Base-by-base conservation (phyloP, 805 yeast species). In the Aciculoconidium aculeatum region DNA sequence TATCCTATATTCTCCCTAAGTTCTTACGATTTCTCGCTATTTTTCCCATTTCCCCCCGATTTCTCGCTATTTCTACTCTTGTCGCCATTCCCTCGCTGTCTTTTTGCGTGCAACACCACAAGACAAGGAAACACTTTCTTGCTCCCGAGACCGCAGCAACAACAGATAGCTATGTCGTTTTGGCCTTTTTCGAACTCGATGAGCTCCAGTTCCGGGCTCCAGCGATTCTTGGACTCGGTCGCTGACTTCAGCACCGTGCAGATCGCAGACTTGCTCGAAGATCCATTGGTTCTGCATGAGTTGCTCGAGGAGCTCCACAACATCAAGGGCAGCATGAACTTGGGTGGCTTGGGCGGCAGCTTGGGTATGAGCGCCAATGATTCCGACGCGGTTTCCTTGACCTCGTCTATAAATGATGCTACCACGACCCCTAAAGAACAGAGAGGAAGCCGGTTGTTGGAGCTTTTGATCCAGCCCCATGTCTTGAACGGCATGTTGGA, bases 401-500 rank as follows among this genome's bases (percentile, higher is more conserved):
- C 61, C 0, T 61, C 67, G 5, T 51, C 61, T 10, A 58, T 42
- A 35, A 51, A 53, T 13, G 64, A 58, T 15, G 27, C 33, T 8
- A 46, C 44, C 20, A 40, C 40, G 18, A 42, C 30, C 24, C 39
- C 43, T 24, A 62, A 58, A 30, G 67, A 59, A 29, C 52, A 60
- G 6, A 49, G 65, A 17, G 61, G 64, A 5, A 53, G 54, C 21
- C 80, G 81, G 48, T 67, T 92, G 28, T 66, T 88, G 21, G 92
- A 86, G 45, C 79, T 79, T 45, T 63, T 92, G 32, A 70, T 90
- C 39, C 84, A 83, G 47, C 87, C 92, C 10, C 82, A 77, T 30
- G 75, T 85, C 10, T 53, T 90, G 36, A 69, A 65, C 30, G 74
- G 75, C 33, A 67, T 90, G 34, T 75, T 90, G 17, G 75, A 79